A percentile compares a stretch with the other conserved stretches of the same genome.
Conservation (phyloP, 345 rosid species). For the Corchorus olitorius region DNA sequence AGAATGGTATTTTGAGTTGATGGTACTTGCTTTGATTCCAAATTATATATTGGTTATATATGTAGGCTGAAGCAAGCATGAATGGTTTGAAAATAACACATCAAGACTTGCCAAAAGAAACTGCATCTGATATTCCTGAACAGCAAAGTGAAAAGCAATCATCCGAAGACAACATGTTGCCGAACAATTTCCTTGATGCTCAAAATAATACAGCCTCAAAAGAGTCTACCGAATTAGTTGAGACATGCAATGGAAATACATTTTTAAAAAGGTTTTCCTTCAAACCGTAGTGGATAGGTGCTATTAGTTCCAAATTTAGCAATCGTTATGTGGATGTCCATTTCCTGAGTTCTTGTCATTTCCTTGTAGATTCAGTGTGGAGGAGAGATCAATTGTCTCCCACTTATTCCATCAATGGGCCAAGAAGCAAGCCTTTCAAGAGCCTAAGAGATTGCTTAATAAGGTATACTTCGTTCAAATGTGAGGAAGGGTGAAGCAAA, state of each 20-base stretch:
- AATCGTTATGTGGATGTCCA: neutral
- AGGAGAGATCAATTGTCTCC: slow-evolving; percentile 77
- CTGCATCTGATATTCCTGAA: slow-evolving; percentile 22
- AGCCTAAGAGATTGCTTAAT: slow-evolving; percentile 79
- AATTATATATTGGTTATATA: neutral
- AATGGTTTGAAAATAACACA: slow-evolving; percentile 41
- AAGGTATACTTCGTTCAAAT: slow-evolving; percentile 47
- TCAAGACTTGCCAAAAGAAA: slow-evolving; percentile 39
- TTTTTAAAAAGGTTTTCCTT: slow-evolving; percentile 74
- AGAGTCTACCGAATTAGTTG: slow-evolving; percentile 41
- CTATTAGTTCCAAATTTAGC: slow-evolving; percentile 17
- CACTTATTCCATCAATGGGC: slow-evolving; percentile 97
- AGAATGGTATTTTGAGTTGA: neutral
- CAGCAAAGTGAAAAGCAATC: slow-evolving; percentile 35
- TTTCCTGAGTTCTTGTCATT: neutral
- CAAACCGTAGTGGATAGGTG: slow-evolving; percentile 15
- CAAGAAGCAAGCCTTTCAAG: slow-evolving; percentile 84
- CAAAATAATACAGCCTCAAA: slow-evolving; percentile 40
- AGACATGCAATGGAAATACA: slow-evolving; percentile 51
- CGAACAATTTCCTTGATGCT: slow-evolving; percentile 31
- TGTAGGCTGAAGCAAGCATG: slow-evolving; percentile 56
- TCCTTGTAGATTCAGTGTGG: slow-evolving; percentile 66
- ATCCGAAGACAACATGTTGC: slow-evolving; percentile 28
- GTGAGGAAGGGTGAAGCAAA: neutral
- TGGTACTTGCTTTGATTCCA: neutral